Evolutionary conservation across 169 alveolate species (phyloP), one percentile per base, ranked within the genome.

Genomic region (Plasmodium vivax): DNA sequence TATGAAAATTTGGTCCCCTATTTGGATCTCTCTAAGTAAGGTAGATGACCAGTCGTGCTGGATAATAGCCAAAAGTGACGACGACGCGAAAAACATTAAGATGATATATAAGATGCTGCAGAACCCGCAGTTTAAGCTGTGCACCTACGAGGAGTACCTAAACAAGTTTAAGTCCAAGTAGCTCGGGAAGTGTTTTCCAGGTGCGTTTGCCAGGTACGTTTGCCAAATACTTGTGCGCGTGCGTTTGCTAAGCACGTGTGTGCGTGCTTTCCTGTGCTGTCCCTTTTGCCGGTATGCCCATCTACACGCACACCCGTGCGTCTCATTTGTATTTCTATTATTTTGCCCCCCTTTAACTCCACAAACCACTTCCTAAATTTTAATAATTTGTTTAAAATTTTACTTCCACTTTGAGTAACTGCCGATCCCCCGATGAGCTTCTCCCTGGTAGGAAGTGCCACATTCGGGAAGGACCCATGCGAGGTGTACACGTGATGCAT

Each of bases 1-100:
- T 54, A 96, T 97, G 98, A 97, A 97, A 93, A 96, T 97, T 34
- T 94, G 97, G 98, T 97, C 98, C 1, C 98, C 98, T 3, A 95
- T 97, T 41, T 97, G 98, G 98, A 97, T 97, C 32, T 85, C 97
- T 47, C 92, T 97, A 51, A 93, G 96, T 77, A 96, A 94, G 94
- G 96, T 96, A 51, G 98, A 97, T 82, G 97, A 93, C 73, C 94
- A 95, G 51, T 95, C 98, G 19, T 97, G 98, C 68, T 97, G 98
- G 98, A 82, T 97, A 27, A 96, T 97, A 38, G 98, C 97, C 36
- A 96, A 96, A 93, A 96, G 97, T 91, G 98, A 95, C 80, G 98
- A 97, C 84, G 98, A 97, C 90, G 97, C 96, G 16, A 92, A 93
- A 58, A 97, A 95, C 83, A 95, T 97, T 62, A 73, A 75, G 68